These are phyloP conservation scores for Hysterium pulicare DNA, from an alignment of 2,329 filamentous ascomycete species.

Conservation along the genomic window DNA sequence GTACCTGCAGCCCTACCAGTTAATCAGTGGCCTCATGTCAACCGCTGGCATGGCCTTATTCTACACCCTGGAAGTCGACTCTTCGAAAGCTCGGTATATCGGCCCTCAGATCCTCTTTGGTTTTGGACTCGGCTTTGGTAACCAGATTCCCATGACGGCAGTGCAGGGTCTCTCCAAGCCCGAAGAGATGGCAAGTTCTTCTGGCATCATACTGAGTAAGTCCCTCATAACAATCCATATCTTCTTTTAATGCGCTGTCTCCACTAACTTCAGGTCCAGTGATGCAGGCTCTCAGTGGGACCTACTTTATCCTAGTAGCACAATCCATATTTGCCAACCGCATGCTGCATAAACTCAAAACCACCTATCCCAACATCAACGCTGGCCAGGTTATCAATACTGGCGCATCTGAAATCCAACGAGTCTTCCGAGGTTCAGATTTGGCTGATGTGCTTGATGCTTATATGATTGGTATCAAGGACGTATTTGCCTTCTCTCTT, in stretches of 20 bases:
- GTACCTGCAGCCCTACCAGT: slow-evolving; percentile 32
- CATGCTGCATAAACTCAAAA: slow-evolving; percentile 16
- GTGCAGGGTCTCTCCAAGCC: slow-evolving; percentile 28
- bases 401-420: slow-evolving; percentile 40
- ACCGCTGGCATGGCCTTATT: slow-evolving; percentile 39
- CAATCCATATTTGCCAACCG: slow-evolving; percentile 18
- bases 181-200: slow-evolving; percentile 32
- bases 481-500: slow-evolving; percentile 48
- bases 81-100: slow-evolving; percentile 34
- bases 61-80: slow-evolving; percentile 35
- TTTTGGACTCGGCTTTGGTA: slow-evolving; percentile 20
- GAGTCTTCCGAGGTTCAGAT: slow-evolving; percentile 19
- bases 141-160: slow-evolving; percentile 27
- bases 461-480: slow-evolving; percentile 17
- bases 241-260: slow-evolving; percentile 4
- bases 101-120: slow-evolving; percentile 21
- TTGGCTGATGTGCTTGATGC: slow-evolving; percentile 9
- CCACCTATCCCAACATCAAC: slow-evolving; percentile 29
- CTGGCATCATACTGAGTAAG: slow-evolving; percentile 30
- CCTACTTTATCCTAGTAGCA: slow-evolving; percentile 16
- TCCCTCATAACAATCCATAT: background rate
- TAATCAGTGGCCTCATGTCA: slow-evolving; percentile 23
- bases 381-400: slow-evolving; percentile 30
- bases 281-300: slow-evolving; percentile 21
- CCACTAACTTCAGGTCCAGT: slow-evolving; percentile 11